Evolutionary conservation across 306 rosid genomes (phyloP), one percentile per base, ranked within the genome.

Genomic region (Coriaria nepalensis): DNA sequence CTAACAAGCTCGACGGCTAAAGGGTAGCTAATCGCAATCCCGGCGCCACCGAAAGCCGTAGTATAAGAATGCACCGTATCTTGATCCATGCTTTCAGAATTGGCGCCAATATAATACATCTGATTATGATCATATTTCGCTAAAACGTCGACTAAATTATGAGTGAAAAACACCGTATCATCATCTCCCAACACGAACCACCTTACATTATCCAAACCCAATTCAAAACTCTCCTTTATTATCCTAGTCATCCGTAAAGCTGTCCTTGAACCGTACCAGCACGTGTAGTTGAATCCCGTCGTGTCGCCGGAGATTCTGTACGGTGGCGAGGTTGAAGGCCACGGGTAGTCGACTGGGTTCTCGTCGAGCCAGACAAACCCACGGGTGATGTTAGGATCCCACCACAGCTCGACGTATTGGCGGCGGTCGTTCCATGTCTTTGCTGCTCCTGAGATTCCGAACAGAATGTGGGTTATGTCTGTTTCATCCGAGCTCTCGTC

Each of bases 121-220:
- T 82, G 74, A 47, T 70, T 74, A 8, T 86, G 94, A 51, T 86
- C 90, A 11, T 86, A 82, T 57, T 73, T 86, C 2, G 61, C 63
- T 8, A 86, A 46, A 33, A 86, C 81, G 0, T 61, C 59, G 0
- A 77, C 68, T 1, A 79, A 67, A 41, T 86, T 86, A 12, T 79
- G 73, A 0, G 72, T 43, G 52, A 82, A 86, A 49, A 82, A 82
- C 0, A 82, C 73, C 0, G 96, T 86, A 20, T 86, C 96, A 1
- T 86, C 96, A 0, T 86, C 96, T 0, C 92, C 86, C 94, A 86
- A 66, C 5, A 86, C 94, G 10, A 86, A 82, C 96, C 96, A 82
- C 42, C 94, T 66, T 47, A 82, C 79, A 9, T 77, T 62, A 0
- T 60, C 63, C 43, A 75, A 6, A 10, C 84, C 87, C 2, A 86